Percentiles rank a stretch among this genome's conserved stretches.
Evolutionary conservation across 1,139 yeast species (phyloP).

Genomic region (Meyerozyma guilliermondii): DNA sequence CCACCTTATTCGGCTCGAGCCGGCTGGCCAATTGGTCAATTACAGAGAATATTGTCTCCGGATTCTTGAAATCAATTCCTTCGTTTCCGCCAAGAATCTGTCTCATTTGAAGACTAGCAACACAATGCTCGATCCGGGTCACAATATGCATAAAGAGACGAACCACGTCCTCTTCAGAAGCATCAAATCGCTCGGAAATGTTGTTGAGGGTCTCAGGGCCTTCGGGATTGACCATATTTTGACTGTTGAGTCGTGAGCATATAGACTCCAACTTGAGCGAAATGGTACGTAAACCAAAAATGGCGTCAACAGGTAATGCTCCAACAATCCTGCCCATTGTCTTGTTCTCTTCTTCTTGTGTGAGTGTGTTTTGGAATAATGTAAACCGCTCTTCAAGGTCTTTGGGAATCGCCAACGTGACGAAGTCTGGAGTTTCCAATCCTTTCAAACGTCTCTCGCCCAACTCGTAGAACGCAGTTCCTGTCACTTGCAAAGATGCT

Average conservation of each 20-base stretch:
- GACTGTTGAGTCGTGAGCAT: constrained; percentile 21
- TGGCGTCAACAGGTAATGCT: constrained; percentile 37
- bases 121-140: constrained; percentile 59
- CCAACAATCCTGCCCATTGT: constrained; percentile 29
- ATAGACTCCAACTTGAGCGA: constrained; percentile 47
- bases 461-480: constrained; percentile 62
- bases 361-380: constrained; percentile 29
- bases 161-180: constrained; percentile 31
- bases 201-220: constrained; percentile 8
- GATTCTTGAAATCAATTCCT: constrained; percentile 14
- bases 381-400: constrained; percentile 55
- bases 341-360: constrained; percentile 14
- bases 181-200: constrained; percentile 17
- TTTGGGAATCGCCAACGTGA: constrained; percentile 75
- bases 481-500: constrained; percentile 59
- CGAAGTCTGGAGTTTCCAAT: constrained; percentile 84
- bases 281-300: constrained; percentile 44
- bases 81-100: constrained; percentile 23
- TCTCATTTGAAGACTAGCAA: constrained; percentile 29
- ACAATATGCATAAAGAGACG: constrained; percentile 58
- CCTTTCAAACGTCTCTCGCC: constrained; percentile 94
- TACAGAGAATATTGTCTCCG: not conserved
- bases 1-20: not conserved
- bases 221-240: not conserved
- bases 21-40: not conserved